These are phyloP conservation scores for Euphorbia peplus DNA, from an alignment of 345 rosid species.

Conservation along the genomic window DNA sequence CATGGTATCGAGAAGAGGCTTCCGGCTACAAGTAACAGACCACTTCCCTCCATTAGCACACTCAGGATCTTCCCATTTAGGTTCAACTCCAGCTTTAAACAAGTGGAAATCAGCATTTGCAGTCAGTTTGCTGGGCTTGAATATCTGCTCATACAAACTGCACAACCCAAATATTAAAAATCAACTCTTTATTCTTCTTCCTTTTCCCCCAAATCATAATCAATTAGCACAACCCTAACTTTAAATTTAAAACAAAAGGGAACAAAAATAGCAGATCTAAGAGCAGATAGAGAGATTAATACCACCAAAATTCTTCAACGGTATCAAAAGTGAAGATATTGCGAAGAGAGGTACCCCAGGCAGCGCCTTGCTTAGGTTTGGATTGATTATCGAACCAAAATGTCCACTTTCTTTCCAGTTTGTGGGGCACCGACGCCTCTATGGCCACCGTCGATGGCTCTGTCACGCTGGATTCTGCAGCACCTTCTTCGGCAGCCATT, in stretches of 20 bases:
- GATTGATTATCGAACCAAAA: conserved; percentile 90
- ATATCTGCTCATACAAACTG: conserved; percentile 76
- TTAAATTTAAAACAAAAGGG: no score
- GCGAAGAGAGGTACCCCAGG: conserved; percentile 80
- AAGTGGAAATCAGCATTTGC: conserved; percentile 71
- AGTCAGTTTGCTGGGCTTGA: conserved; percentile 72
- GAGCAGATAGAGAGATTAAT: neutral
- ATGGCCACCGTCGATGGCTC: conserved; percentile 17
- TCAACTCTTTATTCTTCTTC: neutral
- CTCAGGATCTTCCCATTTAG: conserved; percentile 98
- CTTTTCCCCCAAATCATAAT: neutral
- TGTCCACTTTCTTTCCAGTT: conserved; percentile 82
- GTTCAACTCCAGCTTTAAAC: conserved; percentile 86
- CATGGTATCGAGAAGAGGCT: conserved; percentile 53
- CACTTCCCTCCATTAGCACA: conserved; percentile 94
- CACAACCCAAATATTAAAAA: conserved; percentile 11
- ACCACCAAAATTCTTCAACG: conserved; percentile 98
- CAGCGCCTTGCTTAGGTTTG: conserved; percentile 73
- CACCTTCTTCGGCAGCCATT: conserved; percentile 51
- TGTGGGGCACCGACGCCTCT: conserved; percentile 45
- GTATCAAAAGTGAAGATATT: conserved; percentile 80
- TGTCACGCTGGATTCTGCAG: conserved; percentile 26
- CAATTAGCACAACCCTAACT: neutral
- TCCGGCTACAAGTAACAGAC: conserved; percentile 54
- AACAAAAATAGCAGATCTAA: neutral